phyloP scores from a whole-genome alignment of 352 stramenopile species.

The Pythium sp. region DNA sequence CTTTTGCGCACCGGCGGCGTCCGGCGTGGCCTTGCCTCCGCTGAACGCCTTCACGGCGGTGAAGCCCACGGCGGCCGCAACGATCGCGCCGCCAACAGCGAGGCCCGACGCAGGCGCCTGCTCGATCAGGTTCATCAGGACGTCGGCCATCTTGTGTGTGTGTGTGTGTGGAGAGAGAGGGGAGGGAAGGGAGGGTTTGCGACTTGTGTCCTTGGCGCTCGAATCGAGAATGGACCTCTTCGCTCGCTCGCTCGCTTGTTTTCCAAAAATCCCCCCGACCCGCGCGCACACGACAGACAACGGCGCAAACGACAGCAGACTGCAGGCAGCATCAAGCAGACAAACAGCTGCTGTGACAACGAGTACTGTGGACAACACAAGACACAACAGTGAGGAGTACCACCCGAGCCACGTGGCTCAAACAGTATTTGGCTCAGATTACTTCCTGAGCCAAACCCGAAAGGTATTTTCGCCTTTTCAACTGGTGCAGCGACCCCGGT shows the following conservation, averaged over 20 bases:
- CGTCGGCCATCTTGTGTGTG: slow-evolving; percentile 48
- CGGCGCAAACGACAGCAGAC: not conserved
- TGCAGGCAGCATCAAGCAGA: not conserved
- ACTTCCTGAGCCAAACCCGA: too few relatives aligned
- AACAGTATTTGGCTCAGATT: too few relatives aligned
- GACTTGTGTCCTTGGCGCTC: slow-evolving; percentile 4
- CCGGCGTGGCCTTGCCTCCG: slow-evolving; percentile 30
- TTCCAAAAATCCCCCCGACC: slow-evolving; percentile 1
- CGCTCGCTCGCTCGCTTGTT: not conserved
- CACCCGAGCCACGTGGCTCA: not conserved
- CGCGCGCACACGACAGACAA: not conserved
- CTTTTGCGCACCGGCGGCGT: slow-evolving; percentile 44
- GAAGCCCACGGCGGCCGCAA: slow-evolving; percentile 65
- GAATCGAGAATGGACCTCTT: slow-evolving; percentile 19
- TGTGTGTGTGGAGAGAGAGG: slow-evolving; percentile 5
- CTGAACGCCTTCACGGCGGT: slow-evolving; percentile 64
- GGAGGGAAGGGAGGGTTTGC: not conserved
- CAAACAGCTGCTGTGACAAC: not conserved
- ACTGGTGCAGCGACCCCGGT: too few relatives aligned
- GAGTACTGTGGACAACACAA: not conserved
- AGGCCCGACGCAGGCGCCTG: slow-evolving; percentile 59
- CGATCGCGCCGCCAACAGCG: slow-evolving; percentile 63
- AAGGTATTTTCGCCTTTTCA: too few relatives aligned
- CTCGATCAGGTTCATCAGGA: slow-evolving; percentile 60
- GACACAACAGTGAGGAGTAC: not conserved